phyloP scores from a whole-genome alignment of 768 basidiomycete genomes.

The Saitozyma sp. region DNA sequence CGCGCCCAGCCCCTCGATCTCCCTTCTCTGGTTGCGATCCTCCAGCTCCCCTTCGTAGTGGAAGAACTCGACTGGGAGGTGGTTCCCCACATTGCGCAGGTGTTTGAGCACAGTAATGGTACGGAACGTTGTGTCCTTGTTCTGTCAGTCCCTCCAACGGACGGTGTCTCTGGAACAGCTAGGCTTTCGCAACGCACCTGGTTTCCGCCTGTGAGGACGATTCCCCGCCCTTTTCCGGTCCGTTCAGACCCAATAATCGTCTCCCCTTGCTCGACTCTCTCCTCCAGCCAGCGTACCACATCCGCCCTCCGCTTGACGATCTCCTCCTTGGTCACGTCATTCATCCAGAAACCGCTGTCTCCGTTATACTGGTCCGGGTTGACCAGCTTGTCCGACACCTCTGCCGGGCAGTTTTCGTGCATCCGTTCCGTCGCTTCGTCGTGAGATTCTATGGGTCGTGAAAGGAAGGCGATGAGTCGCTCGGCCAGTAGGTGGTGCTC shows the following conservation, averaged over 20 bases:
- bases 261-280: constrained; percentile 36
- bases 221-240: constrained; percentile 41
- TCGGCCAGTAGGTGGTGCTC: constrained; percentile 6
- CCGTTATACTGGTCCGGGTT: constrained; percentile 54
- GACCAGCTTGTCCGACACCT: constrained; percentile 46
- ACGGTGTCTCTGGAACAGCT: not conserved
- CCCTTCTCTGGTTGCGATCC: constrained; percentile 22
- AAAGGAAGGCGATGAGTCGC: constrained; percentile 44
- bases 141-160: not conserved
- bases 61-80: constrained; percentile 55
- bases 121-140: constrained; percentile 52
- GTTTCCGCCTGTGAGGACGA: constrained; percentile 55
- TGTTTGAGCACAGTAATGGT: constrained; percentile 51
- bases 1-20: constrained; percentile 52
- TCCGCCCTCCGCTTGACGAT: constrained; percentile 40
- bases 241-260: constrained; percentile 28
- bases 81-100: constrained; percentile 46
- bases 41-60: constrained; percentile 54
- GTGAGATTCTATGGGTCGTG: constrained; percentile 40
- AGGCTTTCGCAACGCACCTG: constrained; percentile 25
- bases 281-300: constrained; percentile 45
- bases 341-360: constrained; percentile 49
- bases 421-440: constrained; percentile 28
- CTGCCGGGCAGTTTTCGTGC: constrained; percentile 43
- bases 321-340: constrained; percentile 29